Percentiles rank a stretch among this genome's conserved stretches.
phyloP scores from a whole-genome alignment of 73 alveolate species.

The Uronychia binucleata region DNA sequence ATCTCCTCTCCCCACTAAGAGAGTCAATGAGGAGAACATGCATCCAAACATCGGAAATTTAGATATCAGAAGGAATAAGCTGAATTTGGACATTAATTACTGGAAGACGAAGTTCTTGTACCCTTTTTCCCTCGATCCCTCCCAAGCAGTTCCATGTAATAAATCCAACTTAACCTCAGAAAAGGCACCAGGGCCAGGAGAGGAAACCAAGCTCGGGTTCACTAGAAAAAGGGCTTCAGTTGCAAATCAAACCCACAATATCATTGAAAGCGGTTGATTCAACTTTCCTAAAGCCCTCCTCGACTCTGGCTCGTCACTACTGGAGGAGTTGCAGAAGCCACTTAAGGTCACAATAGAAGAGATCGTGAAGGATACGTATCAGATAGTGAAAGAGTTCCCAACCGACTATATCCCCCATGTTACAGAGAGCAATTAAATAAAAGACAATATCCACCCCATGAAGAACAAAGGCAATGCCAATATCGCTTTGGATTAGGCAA shows the following conservation, averaged over 20 bases:
- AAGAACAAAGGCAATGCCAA: not conserved
- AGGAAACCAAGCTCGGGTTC: not conserved
- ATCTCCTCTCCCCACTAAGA: not conserved
- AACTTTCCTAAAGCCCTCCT: not conserved
- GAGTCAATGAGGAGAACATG: not conserved
- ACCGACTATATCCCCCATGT: conserved; percentile 45
- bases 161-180: not conserved
- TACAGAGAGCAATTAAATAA: conserved; percentile 45
- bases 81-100: conserved; percentile 36
- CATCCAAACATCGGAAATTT: not conserved
- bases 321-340: conserved; percentile 47
- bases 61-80: conserved; percentile 21
- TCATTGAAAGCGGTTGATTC: not conserved
- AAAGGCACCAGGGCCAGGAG: not conserved
- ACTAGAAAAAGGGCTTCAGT: too few species aligned
- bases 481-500: not conserved
- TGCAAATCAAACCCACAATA: too few species aligned
- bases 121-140: conserved; percentile 21
- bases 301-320: not conserved
- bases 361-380: conserved; percentile 34
- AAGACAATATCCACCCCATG: conserved; percentile 39
- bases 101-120: conserved; percentile 58
- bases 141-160: not conserved
- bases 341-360: conserved; percentile 36
- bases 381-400: conserved; percentile 56